Base-by-base conservation (phyloP, 129 eudicot genomes). In the Lactuca saligna region DNA sequence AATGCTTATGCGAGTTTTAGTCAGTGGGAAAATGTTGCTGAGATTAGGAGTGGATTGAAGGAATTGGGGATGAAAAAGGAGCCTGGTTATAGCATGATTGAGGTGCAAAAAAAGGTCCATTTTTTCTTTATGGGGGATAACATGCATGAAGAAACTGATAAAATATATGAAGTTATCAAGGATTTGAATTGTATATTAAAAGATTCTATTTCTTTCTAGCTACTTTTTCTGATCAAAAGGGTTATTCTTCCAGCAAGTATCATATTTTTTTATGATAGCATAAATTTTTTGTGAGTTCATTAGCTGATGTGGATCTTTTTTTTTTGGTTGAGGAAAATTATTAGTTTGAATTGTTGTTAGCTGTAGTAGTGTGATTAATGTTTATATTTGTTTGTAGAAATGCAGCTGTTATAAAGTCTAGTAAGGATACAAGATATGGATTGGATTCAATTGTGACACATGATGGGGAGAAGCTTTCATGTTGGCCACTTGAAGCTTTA, bases 41-140 rank as follows among this genome's bases (percentile, higher is more conserved):
- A 86, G 57, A 75, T 89, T 74, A 84, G 98, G 83, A 86, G 85
- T 32, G 81, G 73, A 33, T 77, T 89, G 85, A 89, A 80, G 78
- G 90, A 82, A 35, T 73, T 66, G 32, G 91, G 92, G 61, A 64
- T 89, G 77, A 86, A 78, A 78, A 92, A 86, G 80, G 98, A 89
- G 70, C 98, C 95, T 35, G 95, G 89, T 46, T 89, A 81, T 73
- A 92, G 98, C 75, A 89, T 83, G 96, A 92, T 92, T 79, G 98
- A 92, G 85, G 83, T 89, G 64, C 91, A 86, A 72, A 86, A 62
- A 37, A 82, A 79, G 81, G 83, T 60, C 33, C 89, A 92, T 53
- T 74, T 74, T 76, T 92, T 92, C 83, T 86, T 71, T 79, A 92
- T 78, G 96, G 90, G 80, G 13, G 90, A 84, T 70, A 86, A 83